These are phyloP conservation scores for Curvularia lunata DNA, from an alignment of 2,329 filamentous ascomycete species.

Conservation along the genomic window DNA sequence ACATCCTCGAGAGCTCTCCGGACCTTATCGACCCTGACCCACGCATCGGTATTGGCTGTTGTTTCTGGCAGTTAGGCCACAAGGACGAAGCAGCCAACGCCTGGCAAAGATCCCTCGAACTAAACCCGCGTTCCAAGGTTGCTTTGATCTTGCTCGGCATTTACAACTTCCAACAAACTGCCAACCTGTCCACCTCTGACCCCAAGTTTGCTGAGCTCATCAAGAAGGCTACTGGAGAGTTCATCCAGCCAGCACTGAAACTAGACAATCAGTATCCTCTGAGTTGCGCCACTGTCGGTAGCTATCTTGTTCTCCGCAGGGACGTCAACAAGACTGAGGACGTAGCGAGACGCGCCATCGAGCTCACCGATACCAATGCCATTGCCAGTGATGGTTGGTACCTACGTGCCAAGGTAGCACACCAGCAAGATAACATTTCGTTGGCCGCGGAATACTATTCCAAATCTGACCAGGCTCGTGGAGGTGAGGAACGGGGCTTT, in stretches of 20 bases:
- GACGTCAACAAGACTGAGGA: constrained; percentile 81
- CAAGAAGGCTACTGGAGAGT: constrained; percentile 92
- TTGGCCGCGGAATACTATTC: constrained; percentile 86
- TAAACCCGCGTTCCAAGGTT: constrained; percentile 83
- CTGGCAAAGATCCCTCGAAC: constrained; percentile 86
- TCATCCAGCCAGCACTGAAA: constrained; percentile 93
- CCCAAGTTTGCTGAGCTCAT: constrained; percentile 84
- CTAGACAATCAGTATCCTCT: constrained; percentile 88
- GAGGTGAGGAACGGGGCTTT: constrained; percentile 88
- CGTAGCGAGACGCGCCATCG: constrained; percentile 89
- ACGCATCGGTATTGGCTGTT: constrained; percentile 93
- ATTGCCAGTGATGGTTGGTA: constrained; percentile 99
- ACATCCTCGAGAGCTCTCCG: constrained; percentile 83
- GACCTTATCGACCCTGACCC: constrained; percentile 91
- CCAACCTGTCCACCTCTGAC: constrained; percentile 80
- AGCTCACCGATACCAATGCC: constrained; percentile 93
- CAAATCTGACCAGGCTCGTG: constrained; percentile 87
- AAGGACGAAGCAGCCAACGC: constrained; percentile 90
- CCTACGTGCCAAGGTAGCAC: constrained; percentile 86
- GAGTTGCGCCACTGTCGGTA: constrained; percentile 87
- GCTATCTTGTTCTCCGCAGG: constrained; percentile 86
- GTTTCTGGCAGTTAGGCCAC: constrained; percentile 94
- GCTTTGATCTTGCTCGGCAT: constrained; percentile 89
- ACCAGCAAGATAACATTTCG: constrained; percentile 76
- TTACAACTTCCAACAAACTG: constrained; percentile 87